Percentiles rank a stretch among this genome's conserved stretches.
phyloP scores from a whole-genome alignment of 768 basidiomycete species.

The Candolleomyces aberdarensis region DNA sequence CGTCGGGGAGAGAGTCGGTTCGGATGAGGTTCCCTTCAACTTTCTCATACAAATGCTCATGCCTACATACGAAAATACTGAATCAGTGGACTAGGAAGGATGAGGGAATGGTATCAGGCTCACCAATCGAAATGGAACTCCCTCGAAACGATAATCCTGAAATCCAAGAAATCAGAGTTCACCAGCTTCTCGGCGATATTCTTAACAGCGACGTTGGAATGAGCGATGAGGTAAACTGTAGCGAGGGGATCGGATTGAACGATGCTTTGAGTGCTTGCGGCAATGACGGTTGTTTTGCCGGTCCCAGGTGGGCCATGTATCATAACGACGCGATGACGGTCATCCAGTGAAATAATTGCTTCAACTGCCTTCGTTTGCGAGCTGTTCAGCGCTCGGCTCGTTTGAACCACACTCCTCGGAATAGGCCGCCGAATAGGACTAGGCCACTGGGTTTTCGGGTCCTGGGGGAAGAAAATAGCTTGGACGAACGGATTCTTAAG shows the following conservation, averaged over 20 bases:
- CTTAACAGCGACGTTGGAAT: slow-evolving; percentile 78
- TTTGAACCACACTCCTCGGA: background rate
- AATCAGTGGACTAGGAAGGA: background rate
- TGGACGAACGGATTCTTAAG: slow-evolving; percentile 32
- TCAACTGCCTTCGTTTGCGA: slow-evolving; percentile 34
- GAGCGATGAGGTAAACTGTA: slow-evolving; percentile 65
- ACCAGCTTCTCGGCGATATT: slow-evolving; percentile 74
- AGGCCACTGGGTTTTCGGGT: slow-evolving; percentile 12
- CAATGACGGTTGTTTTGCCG: slow-evolving; percentile 64
- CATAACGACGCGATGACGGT: slow-evolving; percentile 26
- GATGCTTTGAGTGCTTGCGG: slow-evolving; percentile 40
- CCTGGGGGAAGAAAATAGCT: slow-evolving; percentile 29
- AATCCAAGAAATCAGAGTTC: slow-evolving; percentile 41
- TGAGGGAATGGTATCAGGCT: slow-evolving; percentile 11
- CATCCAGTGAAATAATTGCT: slow-evolving; percentile 29
- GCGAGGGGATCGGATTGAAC: slow-evolving; percentile 18
- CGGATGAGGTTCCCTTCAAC: slow-evolving; percentile 48
- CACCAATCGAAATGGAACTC: slow-evolving; percentile 67
- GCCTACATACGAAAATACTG: slow-evolving; percentile 39
- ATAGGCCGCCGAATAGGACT: background rate
- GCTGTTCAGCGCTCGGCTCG: slow-evolving; percentile 21
- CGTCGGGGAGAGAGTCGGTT: slow-evolving; percentile 29
- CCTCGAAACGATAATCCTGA: slow-evolving; percentile 60
- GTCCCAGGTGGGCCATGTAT: slow-evolving; percentile 60
- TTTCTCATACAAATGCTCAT: slow-evolving; percentile 63